Percentiles rank a stretch among this genome's conserved stretches.
Evolutionary conservation across 768 basidiomycete species (phyloP).

Genomic region (Termitomyces eurrhizus): DNA sequence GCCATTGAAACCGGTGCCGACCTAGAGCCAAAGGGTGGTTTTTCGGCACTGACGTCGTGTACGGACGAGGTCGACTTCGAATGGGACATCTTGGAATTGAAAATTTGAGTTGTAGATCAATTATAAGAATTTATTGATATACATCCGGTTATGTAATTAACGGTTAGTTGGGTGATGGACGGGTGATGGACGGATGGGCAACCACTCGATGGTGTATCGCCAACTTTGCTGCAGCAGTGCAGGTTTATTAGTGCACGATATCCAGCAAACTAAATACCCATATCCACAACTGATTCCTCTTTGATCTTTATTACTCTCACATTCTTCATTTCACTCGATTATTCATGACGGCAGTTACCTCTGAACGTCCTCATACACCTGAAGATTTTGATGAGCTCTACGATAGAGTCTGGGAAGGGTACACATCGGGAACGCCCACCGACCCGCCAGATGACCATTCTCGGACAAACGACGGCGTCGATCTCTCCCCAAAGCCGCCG

Average conservation of each 20-base stretch:
- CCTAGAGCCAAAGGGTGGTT: conserved; percentile 74
- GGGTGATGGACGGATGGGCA: conserved; percentile 10
- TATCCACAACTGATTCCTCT: conserved; percentile 5
- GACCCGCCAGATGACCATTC: conserved; percentile 2
- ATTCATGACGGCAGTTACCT: conserved; percentile 6
- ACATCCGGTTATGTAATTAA: conserved; percentile 14
- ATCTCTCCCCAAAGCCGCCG: conserved; percentile 4
- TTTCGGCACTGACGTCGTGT: conserved; percentile 47
- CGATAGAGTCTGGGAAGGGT: conserved; percentile 53
- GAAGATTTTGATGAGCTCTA: conserved; percentile 58
- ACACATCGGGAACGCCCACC: conserved; percentile 29
- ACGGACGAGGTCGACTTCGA: conserved; percentile 58
- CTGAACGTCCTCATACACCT: conserved; percentile 22
- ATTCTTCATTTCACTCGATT: neutral
- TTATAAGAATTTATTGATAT: conserved; percentile 5
- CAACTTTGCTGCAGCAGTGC: conserved; percentile 17
- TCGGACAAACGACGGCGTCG: conserved; percentile 3
- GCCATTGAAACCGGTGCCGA: conserved; percentile 19
- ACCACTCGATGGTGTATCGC: conserved; percentile 10
- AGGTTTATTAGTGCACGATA: conserved; percentile 7
- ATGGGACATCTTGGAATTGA: neutral
- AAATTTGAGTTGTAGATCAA: neutral
- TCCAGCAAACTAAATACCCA: conserved; percentile 9
- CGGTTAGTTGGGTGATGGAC: neutral
- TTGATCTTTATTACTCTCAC: neutral